Evolutionary conservation across 148 eudicot species (phyloP), one percentile per base, ranked within the genome.

Genomic region (Drosera capensis): DNA sequence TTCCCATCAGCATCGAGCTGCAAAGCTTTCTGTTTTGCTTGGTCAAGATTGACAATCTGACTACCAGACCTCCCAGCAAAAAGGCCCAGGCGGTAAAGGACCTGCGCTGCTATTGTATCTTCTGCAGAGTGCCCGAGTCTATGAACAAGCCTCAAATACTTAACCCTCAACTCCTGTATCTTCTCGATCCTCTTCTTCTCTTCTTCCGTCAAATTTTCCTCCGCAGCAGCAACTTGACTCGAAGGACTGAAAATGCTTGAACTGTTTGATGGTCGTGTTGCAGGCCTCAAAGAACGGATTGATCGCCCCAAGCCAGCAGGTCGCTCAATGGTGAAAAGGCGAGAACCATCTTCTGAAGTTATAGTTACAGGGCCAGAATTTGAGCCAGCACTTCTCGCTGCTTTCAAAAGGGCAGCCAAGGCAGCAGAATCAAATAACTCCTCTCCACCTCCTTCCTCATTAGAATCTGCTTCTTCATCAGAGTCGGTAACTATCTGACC

Each of bases 221-320:
- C 93, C 1, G 75, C 50, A 38, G 73, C 66, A 23, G 62, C 47
- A 41, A 63, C 47, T 43, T 51, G 56, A 59, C 57, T 49, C 7
- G 77, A 35, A 13, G 72, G 63, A 61, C 54, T 36, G 13, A 84
- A 62, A 63, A 80, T 25, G 49, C 43, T 63, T 40, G 95, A 64
- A 25, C 61, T 75, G 55, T 39, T 67, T 14, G n/a, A n/a, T n/a
- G 70, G 58, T 34, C 74, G 55, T 22, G 74, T 39, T 34, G 70
- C 60, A 23, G 97, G 79, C 40, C 79, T 73, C 30, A 64, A 43
- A 44, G 93, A 41, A 38, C 78, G 77, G 23, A 70, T 57, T 13
- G 95, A 71, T 39, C 93, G 66, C 30, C 92, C 99, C 62, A 90
- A 63, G 19, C 99, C 99, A 52, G 87, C 95, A 5, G 99, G 99